These are phyloP conservation scores for Viola pubescens DNA, from an alignment of 441 rosid species.

Conservation along the genomic window DNA sequence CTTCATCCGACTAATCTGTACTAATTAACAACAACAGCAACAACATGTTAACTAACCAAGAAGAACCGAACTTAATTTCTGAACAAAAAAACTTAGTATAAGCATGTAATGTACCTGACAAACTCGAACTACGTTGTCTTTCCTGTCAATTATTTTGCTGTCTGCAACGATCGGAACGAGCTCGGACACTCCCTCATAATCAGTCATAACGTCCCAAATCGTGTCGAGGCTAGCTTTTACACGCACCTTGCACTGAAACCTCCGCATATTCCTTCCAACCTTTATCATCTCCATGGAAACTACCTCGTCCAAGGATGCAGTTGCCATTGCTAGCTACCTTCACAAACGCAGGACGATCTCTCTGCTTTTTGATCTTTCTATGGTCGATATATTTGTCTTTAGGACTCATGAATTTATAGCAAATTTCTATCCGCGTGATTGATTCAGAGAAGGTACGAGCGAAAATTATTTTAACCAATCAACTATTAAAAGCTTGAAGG, in stretches of 20 bases:
- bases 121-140: conserved; percentile 58
- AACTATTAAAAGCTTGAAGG: too few species aligned
- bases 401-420: too few species aligned
- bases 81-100: too few species aligned
- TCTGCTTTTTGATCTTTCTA: too few species aligned
- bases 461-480: too few species aligned
- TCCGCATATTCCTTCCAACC: conserved; percentile 53
- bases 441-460: too few species aligned
- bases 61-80: too few species aligned
- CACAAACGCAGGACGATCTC: too few species aligned
- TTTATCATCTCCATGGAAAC: conserved; percentile 46
- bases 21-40: neutral
- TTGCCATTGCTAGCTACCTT: too few species aligned
- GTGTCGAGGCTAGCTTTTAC: conserved; percentile 63
- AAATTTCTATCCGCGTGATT: too few species aligned
- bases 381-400: too few species aligned
- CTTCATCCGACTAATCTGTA: conserved; percentile 69
- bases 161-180: conserved; percentile 70
- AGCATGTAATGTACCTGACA: conserved; percentile 42
- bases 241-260: conserved; percentile 55
- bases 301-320: conserved; percentile 31
- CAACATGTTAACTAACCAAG: too few species aligned
- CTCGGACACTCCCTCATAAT: conserved; percentile 71
- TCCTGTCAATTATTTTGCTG: conserved; percentile 67
- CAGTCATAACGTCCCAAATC: conserved; percentile 68